Percentiles rank a stretch among this genome's conserved stretches.
phyloP scores from a whole-genome alignment of 1,284 basidiomycete species.

The Leccinum subrobustum region DNA sequence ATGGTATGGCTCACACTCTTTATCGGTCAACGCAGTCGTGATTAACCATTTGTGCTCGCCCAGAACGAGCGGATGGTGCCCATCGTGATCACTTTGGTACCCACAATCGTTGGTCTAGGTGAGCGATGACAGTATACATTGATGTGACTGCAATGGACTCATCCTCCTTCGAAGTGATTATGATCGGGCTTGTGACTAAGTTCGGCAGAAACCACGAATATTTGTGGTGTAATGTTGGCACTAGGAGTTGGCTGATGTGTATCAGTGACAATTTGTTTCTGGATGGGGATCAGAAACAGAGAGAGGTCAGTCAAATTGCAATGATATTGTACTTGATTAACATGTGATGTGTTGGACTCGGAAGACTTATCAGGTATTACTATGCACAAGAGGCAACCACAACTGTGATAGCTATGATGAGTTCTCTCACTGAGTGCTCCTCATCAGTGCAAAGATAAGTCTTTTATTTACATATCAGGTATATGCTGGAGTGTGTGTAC shows the following conservation, averaged over 20 bases:
- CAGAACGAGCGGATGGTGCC: too few species aligned
- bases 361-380: constrained; percentile 56
- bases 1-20: too few species aligned
- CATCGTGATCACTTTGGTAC: too few species aligned
- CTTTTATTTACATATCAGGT: constrained; percentile 8
- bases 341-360: not conserved
- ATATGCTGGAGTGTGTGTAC: constrained; percentile 12
- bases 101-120: too few species aligned
- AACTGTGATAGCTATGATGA: constrained; percentile 61
- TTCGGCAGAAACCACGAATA: constrained; percentile 54
- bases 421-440: constrained; percentile 64
- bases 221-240: constrained; percentile 78
- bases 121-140: too few species aligned
- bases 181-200: constrained; percentile 35
- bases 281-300: constrained; percentile 33
- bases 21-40: too few species aligned
- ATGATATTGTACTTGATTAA: constrained; percentile 5
- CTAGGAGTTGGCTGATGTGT: constrained; percentile 68
- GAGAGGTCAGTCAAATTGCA: constrained; percentile 36
- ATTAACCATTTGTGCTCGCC: too few species aligned
- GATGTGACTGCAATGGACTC: too few species aligned
- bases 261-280: constrained; percentile 34
- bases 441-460: constrained; percentile 68
- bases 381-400: constrained; percentile 77
- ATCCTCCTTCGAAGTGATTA: too few species aligned